Percentiles rank a stretch among this genome's conserved stretches.
Conservation (phyloP, 441 rosid species). For the Jatropha multifida region DNA sequence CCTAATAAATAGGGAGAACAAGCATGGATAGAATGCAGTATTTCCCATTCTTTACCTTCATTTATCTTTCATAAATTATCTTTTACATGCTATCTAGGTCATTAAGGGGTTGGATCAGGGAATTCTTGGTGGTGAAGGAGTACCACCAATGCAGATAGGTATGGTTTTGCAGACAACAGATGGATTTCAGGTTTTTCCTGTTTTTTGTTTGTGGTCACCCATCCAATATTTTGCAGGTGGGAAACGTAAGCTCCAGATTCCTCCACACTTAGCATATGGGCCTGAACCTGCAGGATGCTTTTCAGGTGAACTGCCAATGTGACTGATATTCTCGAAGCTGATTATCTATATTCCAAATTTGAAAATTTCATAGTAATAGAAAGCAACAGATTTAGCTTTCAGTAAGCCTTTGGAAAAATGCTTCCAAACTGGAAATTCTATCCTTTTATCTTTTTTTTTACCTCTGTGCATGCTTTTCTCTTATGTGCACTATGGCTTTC, state of each 20-base stretch:
- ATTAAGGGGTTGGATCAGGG: conserved; percentile 81
- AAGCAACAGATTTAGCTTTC: background rate
- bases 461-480: background rate
- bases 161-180: conserved; percentile 24
- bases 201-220: background rate
- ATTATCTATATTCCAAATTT: background rate
- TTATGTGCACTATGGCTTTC: background rate
- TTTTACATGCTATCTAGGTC: conserved; percentile 40
- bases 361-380: background rate
- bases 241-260: conserved; percentile 80
- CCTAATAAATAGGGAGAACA: conserved; percentile 6
- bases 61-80: background rate
- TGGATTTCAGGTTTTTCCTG: background rate
- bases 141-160: conserved; percentile 84
- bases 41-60: background rate
- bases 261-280: conserved; percentile 85
- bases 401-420: background rate
- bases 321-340: background rate
- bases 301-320: conserved; percentile 46
- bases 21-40: background rate
- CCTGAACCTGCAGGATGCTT: conserved; percentile 98
- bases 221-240: conserved; percentile 50
- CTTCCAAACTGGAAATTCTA: background rate
- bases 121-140: conserved; percentile 77
- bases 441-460: background rate